Percentiles rank a stretch among this genome's conserved stretches.
Conservation (phyloP, 208 protist species). For the Acanthamoeba royreba region DNA sequence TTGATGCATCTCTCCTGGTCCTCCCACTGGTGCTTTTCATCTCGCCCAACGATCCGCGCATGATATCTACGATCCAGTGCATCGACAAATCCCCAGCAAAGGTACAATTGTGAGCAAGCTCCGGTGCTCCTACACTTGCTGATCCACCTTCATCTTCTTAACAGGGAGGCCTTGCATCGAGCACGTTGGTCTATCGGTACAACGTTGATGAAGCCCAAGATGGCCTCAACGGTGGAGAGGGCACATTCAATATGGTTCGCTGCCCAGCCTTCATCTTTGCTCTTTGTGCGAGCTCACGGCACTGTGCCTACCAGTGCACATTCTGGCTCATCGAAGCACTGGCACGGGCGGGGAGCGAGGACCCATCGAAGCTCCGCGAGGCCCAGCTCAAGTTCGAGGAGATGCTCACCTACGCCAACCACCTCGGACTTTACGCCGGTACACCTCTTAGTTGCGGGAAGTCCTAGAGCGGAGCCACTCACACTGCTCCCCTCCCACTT, state of each 20-base stretch:
- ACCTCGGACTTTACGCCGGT: conserved; percentile 67
- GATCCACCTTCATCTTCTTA: not conserved
- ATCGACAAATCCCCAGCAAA: conserved; percentile 58
- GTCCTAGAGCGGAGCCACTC: not conserved
- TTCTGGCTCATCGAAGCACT: conserved; percentile 73
- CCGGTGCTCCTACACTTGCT: no score
- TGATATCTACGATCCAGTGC: conserved; percentile 55
- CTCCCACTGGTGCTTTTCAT: conserved; percentile 72
- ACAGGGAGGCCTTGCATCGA: conserved; percentile 59
- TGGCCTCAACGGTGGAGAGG: conserved; percentile 60
- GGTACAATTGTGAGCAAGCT: no score
- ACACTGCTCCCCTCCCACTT: no score
- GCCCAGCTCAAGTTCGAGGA: conserved; percentile 74
- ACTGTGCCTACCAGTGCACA: no score
- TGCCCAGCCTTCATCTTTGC: no score
- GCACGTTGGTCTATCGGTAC: conserved; percentile 67
- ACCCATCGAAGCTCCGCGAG: conserved; percentile 43
- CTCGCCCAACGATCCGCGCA: conserved; percentile 59
- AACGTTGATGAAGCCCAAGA: not conserved
- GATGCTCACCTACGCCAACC: conserved; percentile 76
- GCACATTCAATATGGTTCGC: conserved; percentile 70
- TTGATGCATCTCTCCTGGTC: conserved; percentile 48
- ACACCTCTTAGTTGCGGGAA: no score
- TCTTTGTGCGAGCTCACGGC: no score
- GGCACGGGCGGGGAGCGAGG: conserved; percentile 26